Base-by-base conservation (phyloP, 2,329 filamentous ascomycete genomes). In the Penicillium aurantiogriseum region DNA sequence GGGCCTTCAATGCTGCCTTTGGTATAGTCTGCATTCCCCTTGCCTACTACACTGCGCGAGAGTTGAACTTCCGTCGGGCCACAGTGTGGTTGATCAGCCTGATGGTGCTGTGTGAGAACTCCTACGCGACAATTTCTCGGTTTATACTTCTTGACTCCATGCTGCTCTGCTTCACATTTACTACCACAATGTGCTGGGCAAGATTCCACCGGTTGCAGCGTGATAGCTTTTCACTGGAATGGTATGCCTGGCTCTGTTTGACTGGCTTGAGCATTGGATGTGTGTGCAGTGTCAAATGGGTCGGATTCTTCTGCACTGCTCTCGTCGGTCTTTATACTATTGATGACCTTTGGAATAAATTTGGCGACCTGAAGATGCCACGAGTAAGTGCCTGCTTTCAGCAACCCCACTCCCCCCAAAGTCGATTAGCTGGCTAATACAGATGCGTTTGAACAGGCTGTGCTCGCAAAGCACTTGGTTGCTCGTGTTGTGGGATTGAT, bases 71-170 rank as follows among this genome's bases (percentile, higher is more conserved):
- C 72, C 88, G 86, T 72, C 87, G 89, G 64, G 88, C 91, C 42
- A 89, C 92, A 49, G 91, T 97, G 66, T 99, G 94, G 94, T 83
- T 99, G 56, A 88, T 97, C 57, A 94, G 92, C 21, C 81, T 97
- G 67, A 97, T 97, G 91, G 92, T 99, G 44, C 86, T 99, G 42
- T 99, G 92, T 81, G 94, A 99, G 77, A 99, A 99, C 81, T 97
- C 94, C 51, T 99, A 97, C 80, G 96, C 94, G 48, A 97, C 95
- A 33, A 99, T 99, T 77, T 97, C 92, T 78, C 87, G 94, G 60
- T 99, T 99, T 74, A 97, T 99, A 69, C 87, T 99, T 25, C 87
- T 99, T 69, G 94, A 99, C 77, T 97, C 94, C 0, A 99, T 99
- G 94, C 85, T 99, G 51, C 85, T 99, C 39, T 97, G 92, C 80